Evolutionary conservation across 306 rosid species (phyloP), one percentile per base, ranked within the genome.

Genomic region (Pyrus bretschneideri): DNA sequence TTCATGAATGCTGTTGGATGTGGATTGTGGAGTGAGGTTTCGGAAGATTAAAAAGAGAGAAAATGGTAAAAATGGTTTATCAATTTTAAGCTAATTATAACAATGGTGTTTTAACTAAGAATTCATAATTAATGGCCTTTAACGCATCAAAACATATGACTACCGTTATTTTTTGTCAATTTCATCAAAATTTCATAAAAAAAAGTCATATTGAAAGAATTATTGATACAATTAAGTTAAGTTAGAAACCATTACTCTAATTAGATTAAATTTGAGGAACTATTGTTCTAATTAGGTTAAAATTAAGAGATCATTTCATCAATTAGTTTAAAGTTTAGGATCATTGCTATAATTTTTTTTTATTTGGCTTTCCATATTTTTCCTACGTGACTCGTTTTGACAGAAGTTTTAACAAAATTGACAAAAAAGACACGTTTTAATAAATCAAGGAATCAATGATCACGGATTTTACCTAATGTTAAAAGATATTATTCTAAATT

Each of bases 191-290:
- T 7, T 38, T 0, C 0, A 0, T 38, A 7, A 38, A 38, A 35
- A 2, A 38, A 38, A 38, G 2, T 38, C 0, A 38, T 7, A 0
- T 38, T 38, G 10, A 0, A 38, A 38, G 2, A 38, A 38, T 0
- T 2, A 7, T 0, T 38, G 2, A 0, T 9, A 38, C 0, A 38
- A 38, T 38, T 7, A 38, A 1, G 0, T 38, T 38, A 38, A 38
- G 8, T 0, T 38, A 1, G 2, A 0, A 2, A 0, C 0, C 40
- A 6, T 6, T 35, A 0, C 0, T 35, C 0, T 35, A 35, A 35
- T 35, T 35, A 35, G 0, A 35, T 35, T 35, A 35, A 35, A 35
- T 6, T 35, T 35, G 0, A 35, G 2, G 1, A 8, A 33, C 8
- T 0, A 33, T 5, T 1, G 0, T 1, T 33, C 8, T 33, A 33